Evolutionary conservation across 1,139 yeast species (phyloP).

Genomic region (Zygosaccharomyces pseudobailii): DNA sequence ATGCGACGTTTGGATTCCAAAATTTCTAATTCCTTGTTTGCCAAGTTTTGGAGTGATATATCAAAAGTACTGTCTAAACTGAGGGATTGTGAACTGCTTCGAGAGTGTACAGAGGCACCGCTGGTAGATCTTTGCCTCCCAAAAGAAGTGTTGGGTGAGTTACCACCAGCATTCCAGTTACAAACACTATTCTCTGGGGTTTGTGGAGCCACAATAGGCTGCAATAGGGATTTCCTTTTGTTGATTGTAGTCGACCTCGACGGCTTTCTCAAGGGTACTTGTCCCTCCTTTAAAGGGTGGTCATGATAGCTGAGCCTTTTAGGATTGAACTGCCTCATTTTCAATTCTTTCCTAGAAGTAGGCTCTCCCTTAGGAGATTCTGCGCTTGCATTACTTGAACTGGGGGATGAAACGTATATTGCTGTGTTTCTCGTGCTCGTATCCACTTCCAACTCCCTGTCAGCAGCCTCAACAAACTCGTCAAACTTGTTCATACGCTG

Average conservation of each 20-base stretch:
- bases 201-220: conserved; percentile 29
- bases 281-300: conserved; percentile 11
- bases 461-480: conserved; percentile 26
- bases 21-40: conserved; percentile 32
- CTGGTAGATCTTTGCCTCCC: conserved; percentile 10
- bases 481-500: conserved; percentile 25
- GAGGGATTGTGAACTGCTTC: conserved; percentile 1
- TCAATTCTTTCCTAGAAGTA: not conserved
- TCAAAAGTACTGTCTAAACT: conserved; percentile 7
- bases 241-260: conserved; percentile 17
- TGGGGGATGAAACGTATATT: conserved; percentile 9
- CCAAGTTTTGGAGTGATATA: conserved; percentile 25
- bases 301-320: conserved; percentile 9
- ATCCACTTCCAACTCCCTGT: conserved; percentile 22
- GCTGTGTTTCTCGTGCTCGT: conserved; percentile 21
- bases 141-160: not conserved
- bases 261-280: not conserved
- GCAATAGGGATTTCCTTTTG: conserved; percentile 30
- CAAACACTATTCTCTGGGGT: conserved; percentile 13
- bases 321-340: conserved; percentile 11
- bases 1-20: conserved; percentile 32
- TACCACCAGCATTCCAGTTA: not conserved
- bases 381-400: conserved; percentile 1
- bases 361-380: not conserved
- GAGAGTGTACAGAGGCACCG: conserved; percentile 9